Evolutionary conservation across 2,329 filamentous ascomycete species (phyloP), one percentile per base, ranked within the genome.

Genomic region (Aspergillus eucalypticola): DNA sequence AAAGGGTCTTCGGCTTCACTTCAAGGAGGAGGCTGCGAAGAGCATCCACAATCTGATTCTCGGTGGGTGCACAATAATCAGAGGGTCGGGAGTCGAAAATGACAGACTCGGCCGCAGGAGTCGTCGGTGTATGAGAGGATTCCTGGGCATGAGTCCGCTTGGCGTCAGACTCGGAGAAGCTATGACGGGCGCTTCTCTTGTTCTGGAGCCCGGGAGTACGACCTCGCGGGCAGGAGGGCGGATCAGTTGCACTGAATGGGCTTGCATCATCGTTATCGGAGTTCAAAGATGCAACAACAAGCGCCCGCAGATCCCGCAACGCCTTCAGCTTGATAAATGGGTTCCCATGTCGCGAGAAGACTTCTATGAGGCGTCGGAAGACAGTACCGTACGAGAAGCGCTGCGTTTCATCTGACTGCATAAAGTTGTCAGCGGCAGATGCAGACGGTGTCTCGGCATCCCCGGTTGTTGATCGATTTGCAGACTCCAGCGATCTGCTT

Each of bases 291-390:
- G 90, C 90, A 25, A 90, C 81, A 59, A 96, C 91, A 49, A 99
- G 83, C 44, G 89, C 86, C 70, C 96, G 88, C 5, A 99, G 82
- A 73, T 97, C 92, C 62, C 89, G 88, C 4, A 98, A 81, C 0
- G 91, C 89, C 65, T 89, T 88, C 11, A 99, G 83, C 76, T 99
- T 99, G 21, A 86, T 84, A 66, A 90, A 90, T 0, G 95, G 95
- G 71, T 95, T 96, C 0, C 91, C 90, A 66, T 96, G 91, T 3
- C 93, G 90, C 44, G 91, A 92, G 67, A 99, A 96, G 79, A 92
- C 92, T 64, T 87, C 88, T 32, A 98, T 81, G 1, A 98, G 82
- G 11, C 89, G 87, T 65, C 87, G 84, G 71, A 96, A 97, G 0
- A 92, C 90, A 66, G 87, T 86, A 54, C 86, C 86, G 71, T 94